A percentile compares a stretch with the other conserved stretches of the same genome.
Conservation (phyloP, 1,284 basidiomycete genomes). For the Uromyces viciae-fabae region DNA sequence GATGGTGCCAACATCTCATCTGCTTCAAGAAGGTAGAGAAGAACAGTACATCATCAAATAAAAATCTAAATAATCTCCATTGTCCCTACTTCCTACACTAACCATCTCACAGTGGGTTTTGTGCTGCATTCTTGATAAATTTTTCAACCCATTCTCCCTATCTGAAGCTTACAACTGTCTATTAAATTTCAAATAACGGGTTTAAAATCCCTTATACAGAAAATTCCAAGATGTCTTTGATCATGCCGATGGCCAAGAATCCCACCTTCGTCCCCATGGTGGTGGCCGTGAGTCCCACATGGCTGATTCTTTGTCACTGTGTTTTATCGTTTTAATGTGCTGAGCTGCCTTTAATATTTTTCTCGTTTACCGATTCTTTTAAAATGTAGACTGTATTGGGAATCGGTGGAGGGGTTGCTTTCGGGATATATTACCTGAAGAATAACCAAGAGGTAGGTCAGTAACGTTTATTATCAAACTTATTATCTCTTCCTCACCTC, state of each 20-base stretch:
- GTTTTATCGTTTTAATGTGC: no score
- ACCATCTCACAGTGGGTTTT: no score
- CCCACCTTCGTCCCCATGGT: conserved; percentile 50
- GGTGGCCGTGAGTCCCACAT: conserved; percentile 46
- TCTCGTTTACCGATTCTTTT: conserved; percentile 22
- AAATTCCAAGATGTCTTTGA: conserved; percentile 18
- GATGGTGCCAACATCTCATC: no score
- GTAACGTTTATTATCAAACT: background rate
- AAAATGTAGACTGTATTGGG: conserved; percentile 48
- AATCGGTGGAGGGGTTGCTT: conserved; percentile 50
- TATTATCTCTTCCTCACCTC: background rate
- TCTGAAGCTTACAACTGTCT: no score
- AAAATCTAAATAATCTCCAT: no score
- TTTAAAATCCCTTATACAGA: no score
- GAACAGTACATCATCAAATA: no score
- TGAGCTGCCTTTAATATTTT: background rate
- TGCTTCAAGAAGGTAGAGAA: no score
- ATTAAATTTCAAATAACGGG: no score
- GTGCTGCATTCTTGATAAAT: no score
- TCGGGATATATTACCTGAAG: conserved; percentile 50
- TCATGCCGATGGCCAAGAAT: conserved; percentile 47
- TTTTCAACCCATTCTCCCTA: no score
- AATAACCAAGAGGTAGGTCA: conserved; percentile 46
- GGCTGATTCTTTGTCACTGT: background rate
- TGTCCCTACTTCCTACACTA: no score